Base-by-base conservation (phyloP, 1,284 basidiomycete genomes). In the Malassezia obtusa region DNA sequence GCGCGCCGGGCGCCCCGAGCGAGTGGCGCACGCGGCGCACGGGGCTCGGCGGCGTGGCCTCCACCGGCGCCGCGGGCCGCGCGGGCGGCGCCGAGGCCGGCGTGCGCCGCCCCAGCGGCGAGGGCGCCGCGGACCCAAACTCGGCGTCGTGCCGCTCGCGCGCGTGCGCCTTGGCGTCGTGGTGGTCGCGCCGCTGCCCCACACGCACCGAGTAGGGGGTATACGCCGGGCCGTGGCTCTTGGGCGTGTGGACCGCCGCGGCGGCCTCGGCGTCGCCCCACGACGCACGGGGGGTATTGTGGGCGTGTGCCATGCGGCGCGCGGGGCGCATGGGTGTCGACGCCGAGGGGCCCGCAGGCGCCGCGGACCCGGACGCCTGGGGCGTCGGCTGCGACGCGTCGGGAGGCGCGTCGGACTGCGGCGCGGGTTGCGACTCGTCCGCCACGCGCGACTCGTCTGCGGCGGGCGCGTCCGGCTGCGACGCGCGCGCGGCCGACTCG, bases 121-220 rank as follows among this genome's bases (percentile, higher is more conserved):
- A 25, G 2, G 26, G 45, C 11, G 45, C 40, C 5, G 45, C 21
- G n/a, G 15, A 22, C 2, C 19, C 15, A 15, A 43, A 14, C 25
- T 14, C 14, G 15, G 40, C 40, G 15, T 11, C 19, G 24, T 43
- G 40, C 40, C 40, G 38, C 17, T 19, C 44, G n/a, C 48, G 45
- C 17, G 57, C 57, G 4, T 36, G 17, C 2, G 39, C 57, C 37
- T 58, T 58, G 37, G 57, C 57, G 3, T 58, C 47, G 39, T 50
- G 56, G 35, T 58, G 56, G 31, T 52, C 50, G 6, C 28, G 43
- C 38, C 56, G 45, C 31, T 58, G 50, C 25, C 50, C 43, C 2
- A 52, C 43, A n/a, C 43, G 41, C 40, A 54, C 52, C 15, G 46
- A 44, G 26, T 26, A 24, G 12, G 52, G 52, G 12, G 52, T 55